These are phyloP conservation scores for Aspergillus caelatus DNA, from an alignment of 2,329 filamentous ascomycete genomes.

Conservation along the genomic window DNA sequence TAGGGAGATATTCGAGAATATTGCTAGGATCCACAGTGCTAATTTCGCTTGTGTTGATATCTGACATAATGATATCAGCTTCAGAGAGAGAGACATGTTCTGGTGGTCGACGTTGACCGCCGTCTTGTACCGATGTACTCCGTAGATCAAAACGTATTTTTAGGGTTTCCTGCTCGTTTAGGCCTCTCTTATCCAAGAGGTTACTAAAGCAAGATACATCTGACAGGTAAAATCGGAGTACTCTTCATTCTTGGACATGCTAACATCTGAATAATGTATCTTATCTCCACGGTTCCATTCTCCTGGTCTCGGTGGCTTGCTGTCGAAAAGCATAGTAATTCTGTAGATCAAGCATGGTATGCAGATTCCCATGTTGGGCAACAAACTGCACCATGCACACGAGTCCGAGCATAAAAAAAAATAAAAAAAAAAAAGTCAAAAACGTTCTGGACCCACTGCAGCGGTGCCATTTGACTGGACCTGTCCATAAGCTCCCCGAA, in stretches of 20 bases:
- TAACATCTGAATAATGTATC: not conserved
- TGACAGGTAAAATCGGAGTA: not conserved
- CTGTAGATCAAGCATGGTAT: conserved; percentile 12
- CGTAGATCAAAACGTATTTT: not conserved
- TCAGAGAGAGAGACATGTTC: not conserved
- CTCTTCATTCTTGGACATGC: not conserved
- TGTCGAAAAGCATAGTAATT: conserved; percentile 7
- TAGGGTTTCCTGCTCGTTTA: not conserved
- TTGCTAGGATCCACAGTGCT: conserved; percentile 10
- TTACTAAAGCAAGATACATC: not conserved
- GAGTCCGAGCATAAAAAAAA: conserved; percentile 11
- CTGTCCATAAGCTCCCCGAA: not conserved
- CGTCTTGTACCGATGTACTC: not conserved
- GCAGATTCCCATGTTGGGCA: conserved; percentile 15
- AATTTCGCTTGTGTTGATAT: conserved; percentile 5
- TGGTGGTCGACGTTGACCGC: not conserved
- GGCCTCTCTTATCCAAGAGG: not conserved
- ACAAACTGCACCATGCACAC: conserved; percentile 17
- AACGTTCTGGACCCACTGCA: not conserved
- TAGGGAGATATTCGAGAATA: conserved; percentile 14
- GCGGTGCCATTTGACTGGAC: not conserved
- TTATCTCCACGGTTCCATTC: conserved; percentile 10
- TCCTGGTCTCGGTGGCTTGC: conserved; percentile 2
- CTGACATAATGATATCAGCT: not conserved
- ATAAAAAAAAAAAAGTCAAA: conserved; percentile 8